Percentiles rank a stretch among this genome's conserved stretches.
Evolutionary conservation across 495 filamentous ascomycete genomes (phyloP).

Genomic region (Neohortaea acidophila): DNA sequence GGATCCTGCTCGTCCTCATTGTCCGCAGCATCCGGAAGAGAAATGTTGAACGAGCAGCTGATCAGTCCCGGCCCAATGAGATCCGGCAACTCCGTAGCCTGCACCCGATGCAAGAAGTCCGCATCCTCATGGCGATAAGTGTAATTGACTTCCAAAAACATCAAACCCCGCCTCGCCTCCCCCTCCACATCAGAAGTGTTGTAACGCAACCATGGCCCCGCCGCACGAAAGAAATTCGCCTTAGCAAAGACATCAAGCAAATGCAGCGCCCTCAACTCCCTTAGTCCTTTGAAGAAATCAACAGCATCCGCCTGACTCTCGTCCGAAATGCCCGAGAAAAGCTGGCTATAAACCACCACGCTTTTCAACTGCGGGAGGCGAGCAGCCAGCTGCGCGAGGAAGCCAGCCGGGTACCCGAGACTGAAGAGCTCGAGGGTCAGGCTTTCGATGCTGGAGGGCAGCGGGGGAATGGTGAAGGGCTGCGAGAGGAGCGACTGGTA

Average conservation of each 20-base stretch:
- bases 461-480: conserved; percentile 9
- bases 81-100: conserved; percentile 17
- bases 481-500: conserved; percentile 19
- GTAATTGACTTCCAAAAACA: conserved; percentile 27
- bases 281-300: conserved; percentile 20
- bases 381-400: conserved; percentile 21
- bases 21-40: conserved; percentile 13
- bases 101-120: conserved; percentile 22
- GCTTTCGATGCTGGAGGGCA: conserved; percentile 19
- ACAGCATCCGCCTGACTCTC: conserved; percentile 24
- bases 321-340: conserved; percentile 26
- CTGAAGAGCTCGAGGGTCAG: conserved; percentile 33
- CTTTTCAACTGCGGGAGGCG: conserved; percentile 23
- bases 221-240: conserved; percentile 19
- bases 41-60: conserved; percentile 20
- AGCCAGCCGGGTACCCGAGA: conserved; percentile 29
- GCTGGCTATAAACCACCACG: conserved; percentile 27
- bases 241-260: conserved; percentile 29
- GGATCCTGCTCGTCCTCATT: conserved; percentile 20
- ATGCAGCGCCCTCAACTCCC: conserved; percentile 25
- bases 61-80: conserved; percentile 21
- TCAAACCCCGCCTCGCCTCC: conserved; percentile 10
- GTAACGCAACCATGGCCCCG: conserved; percentile 11
- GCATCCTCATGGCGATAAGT: conserved; percentile 26
- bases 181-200: conserved; percentile 11